Conservation (phyloP, 129 eudicot species). For the Artemisia argyi region DNA sequence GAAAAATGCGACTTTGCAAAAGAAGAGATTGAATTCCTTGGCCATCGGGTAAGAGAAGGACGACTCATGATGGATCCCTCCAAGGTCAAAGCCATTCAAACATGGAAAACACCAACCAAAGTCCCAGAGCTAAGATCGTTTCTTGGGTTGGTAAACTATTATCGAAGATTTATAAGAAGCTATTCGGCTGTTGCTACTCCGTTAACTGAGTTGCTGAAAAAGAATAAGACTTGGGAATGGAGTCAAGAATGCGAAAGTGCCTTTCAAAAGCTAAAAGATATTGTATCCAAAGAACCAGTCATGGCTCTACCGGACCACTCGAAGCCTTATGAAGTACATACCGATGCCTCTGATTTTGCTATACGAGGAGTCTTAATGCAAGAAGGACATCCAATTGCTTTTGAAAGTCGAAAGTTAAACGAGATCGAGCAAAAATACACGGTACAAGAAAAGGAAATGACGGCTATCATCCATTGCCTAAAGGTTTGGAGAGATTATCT, state of each 20-base stretch:
- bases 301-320: background rate
- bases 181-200: background rate
- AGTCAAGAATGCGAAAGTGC: too few relatives aligned
- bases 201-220: background rate
- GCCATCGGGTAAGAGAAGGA: background rate
- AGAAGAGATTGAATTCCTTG: background rate
- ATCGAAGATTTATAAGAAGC: background rate
- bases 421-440: too few relatives aligned
- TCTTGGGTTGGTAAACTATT: background rate
- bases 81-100: background rate
- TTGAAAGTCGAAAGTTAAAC: too few relatives aligned
- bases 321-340: too few relatives aligned
- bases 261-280: conserved; percentile 11
- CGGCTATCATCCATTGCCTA: too few relatives aligned
- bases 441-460: too few relatives aligned
- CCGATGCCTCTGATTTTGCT: too few relatives aligned
- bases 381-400: too few relatives aligned
- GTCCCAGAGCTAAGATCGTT: background rate
- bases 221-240: too few relatives aligned
- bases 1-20: conserved; percentile 5
- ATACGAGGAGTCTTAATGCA: too few relatives aligned
- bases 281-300: background rate
- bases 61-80: background rate
- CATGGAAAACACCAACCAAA: background rate
- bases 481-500: too few relatives aligned